phyloP scores from a whole-genome alignment of 139 green algal species.

The Gonium pectorale region DNA sequence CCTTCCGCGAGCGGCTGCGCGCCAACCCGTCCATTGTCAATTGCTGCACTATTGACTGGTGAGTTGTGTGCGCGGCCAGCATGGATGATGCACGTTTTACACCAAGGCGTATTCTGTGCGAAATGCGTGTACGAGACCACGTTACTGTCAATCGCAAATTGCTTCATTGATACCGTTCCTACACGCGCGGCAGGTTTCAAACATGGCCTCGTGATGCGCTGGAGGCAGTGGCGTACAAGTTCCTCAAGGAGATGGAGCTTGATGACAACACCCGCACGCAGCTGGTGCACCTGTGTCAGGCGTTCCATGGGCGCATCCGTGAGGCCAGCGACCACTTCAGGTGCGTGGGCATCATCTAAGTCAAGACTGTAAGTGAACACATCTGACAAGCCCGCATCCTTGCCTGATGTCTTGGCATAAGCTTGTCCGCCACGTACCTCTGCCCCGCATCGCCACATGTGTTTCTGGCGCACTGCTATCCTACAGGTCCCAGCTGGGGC shows the following conservation, averaged over 20 bases:
- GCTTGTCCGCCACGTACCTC: no score
- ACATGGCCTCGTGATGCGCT: conserved; percentile 75
- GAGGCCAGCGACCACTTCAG: conserved; percentile 60
- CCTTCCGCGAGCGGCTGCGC: conserved; percentile 79
- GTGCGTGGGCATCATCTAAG: not conserved
- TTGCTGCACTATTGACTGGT: conserved; percentile 88
- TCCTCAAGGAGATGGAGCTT: conserved; percentile 76
- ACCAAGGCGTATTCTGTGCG: no score
- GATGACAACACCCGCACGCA: conserved; percentile 56
- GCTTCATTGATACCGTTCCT: no score
- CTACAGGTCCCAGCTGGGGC: conserved; percentile 57
- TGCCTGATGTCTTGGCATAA: no score
- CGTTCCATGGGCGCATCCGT: conserved; percentile 63
- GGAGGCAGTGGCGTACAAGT: conserved; percentile 80
- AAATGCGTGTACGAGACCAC: no score
- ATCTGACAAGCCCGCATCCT: no score
- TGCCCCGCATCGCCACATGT: no score
- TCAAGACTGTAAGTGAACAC: no score
- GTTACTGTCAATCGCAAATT: no score
- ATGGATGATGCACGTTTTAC: no score
- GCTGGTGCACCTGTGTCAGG: conserved; percentile 70
- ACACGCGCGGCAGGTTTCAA: conserved; percentile 65
- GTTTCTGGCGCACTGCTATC: no score
- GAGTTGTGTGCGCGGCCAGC: no score
- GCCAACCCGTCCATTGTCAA: conserved; percentile 85